Conservation (phyloP, 768 basidiomycete species). For the Hypholoma sublateritium region DNA sequence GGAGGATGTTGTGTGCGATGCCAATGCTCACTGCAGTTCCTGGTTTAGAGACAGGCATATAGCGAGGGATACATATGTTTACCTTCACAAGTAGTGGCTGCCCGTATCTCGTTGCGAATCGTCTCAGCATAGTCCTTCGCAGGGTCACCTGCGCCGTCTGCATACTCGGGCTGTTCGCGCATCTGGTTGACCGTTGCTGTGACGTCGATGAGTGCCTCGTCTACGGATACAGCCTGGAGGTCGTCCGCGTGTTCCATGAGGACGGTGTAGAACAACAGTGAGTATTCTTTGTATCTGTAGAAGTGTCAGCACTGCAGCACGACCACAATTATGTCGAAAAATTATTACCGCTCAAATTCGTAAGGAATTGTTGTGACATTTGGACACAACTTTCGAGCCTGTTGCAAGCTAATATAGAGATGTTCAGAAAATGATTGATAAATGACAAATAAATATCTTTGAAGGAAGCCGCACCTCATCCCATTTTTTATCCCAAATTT, state of each 20-base stretch:
- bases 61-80: conserved; percentile 11
- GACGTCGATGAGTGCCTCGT: conserved; percentile 93
- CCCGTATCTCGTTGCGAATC: conserved; percentile 74
- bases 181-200: conserved; percentile 54
- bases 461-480: conserved; percentile 68
- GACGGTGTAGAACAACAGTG: conserved; percentile 89
- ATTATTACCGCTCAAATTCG: conserved; percentile 79
- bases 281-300: conserved; percentile 79
- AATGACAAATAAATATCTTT: background rate
- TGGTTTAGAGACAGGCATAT: background rate
- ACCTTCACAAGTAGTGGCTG: conserved; percentile 88
- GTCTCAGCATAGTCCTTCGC: conserved; percentile 79
- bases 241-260: conserved; percentile 89
- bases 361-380: conserved; percentile 80
- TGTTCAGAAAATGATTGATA: background rate
- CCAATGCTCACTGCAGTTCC: conserved; percentile 78
- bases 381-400: conserved; percentile 77
- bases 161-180: conserved; percentile 23
- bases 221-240: conserved; percentile 92
- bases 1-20: conserved; percentile 86
- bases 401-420: conserved; percentile 58
- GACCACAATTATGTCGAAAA: background rate
- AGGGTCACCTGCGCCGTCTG: conserved; percentile 44
- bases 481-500: conserved; percentile 87
- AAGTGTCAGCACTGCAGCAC: background rate